Conservation (phyloP, 768 basidiomycete species). For the Rhizopogon roseolus region DNA sequence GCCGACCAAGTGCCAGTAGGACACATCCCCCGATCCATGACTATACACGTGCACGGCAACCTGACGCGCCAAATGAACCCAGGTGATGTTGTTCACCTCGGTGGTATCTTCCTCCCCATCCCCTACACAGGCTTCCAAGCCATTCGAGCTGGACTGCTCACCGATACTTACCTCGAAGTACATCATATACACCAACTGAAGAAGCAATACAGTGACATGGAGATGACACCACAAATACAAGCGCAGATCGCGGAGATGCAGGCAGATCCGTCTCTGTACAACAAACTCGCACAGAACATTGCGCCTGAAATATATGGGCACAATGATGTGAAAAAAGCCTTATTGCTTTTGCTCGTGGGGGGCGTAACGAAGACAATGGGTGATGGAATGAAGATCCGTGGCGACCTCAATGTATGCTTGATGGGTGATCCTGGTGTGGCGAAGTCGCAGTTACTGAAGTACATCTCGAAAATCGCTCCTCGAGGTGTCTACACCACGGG, state of each 20-base stretch:
- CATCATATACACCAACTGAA: slow-evolving; percentile 93
- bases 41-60: slow-evolving; percentile 87
- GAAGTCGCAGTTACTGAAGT: slow-evolving; percentile 95
- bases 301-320: slow-evolving; percentile 99
- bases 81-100: slow-evolving; percentile 91
- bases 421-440: slow-evolving; percentile 99
- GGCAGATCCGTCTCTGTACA: slow-evolving; percentile 76
- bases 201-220: slow-evolving; percentile 96
- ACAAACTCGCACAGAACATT: slow-evolving; percentile 86
- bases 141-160: slow-evolving; percentile 91
- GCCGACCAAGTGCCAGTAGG: slow-evolving; percentile 99
- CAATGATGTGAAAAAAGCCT: slow-evolving; percentile 93
- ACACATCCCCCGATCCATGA: slow-evolving; percentile 98
- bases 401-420: slow-evolving; percentile 94
- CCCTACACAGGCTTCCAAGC: slow-evolving; percentile 98
- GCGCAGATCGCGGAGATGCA: slow-evolving; percentile 63
- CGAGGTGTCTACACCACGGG: slow-evolving; percentile 98
- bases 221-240: slow-evolving; percentile 81
- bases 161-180: slow-evolving; percentile 93
- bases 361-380: slow-evolving; percentile 94
- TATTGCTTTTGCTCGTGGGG: slow-evolving; percentile 87
- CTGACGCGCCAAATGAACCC: slow-evolving; percentile 90
- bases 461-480: slow-evolving; percentile 97
- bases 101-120: slow-evolving; percentile 96
- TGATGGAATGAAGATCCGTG: slow-evolving; percentile 98